Conservation (phyloP, 2,329 filamentous ascomycete species). For the Fusarium acutatum region DNA sequence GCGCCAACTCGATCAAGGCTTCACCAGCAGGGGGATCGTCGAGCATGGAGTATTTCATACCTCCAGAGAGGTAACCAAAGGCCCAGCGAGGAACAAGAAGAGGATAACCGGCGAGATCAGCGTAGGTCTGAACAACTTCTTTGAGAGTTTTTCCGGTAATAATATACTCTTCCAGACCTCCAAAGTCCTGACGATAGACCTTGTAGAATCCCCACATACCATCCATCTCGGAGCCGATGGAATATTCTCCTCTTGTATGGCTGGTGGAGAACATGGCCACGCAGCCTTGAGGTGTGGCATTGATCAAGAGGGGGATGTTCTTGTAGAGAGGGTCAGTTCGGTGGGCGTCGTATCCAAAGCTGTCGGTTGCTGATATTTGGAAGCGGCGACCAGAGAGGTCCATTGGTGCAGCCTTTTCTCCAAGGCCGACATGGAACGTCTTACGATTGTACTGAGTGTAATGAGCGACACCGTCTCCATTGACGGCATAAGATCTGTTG, state of each 20-base stretch:
- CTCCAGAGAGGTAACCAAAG: slow-evolving; percentile 77
- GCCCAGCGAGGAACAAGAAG: slow-evolving; percentile 75
- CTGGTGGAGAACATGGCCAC: slow-evolving; percentile 74
- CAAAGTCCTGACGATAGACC: slow-evolving; percentile 76
- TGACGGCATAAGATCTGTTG: slow-evolving; percentile 71
- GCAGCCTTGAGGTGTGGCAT: slow-evolving; percentile 69
- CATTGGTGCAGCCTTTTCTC: slow-evolving; percentile 78
- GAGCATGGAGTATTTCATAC: slow-evolving; percentile 62
- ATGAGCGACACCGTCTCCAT: slow-evolving; percentile 69
- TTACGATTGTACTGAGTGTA: slow-evolving; percentile 70
- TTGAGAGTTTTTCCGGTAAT: slow-evolving; percentile 72
- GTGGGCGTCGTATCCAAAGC: slow-evolving; percentile 77
- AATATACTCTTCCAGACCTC: slow-evolving; percentile 76
- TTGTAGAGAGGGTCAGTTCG: slow-evolving; percentile 79
- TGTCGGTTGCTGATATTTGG: slow-evolving; percentile 73
- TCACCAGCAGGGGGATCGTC: slow-evolving; percentile 63
- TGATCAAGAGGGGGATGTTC: slow-evolving; percentile 77
- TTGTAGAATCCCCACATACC: slow-evolving; percentile 80
- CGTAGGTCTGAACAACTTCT: slow-evolving; percentile 72
- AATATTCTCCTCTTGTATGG: slow-evolving; percentile 70
- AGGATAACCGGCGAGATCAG: slow-evolving; percentile 73
- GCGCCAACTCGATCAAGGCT: slow-evolving; percentile 67
- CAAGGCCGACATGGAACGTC: slow-evolving; percentile 74
- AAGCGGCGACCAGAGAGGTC: slow-evolving; percentile 74
- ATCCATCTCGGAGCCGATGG: slow-evolving; percentile 76